Evolutionary conservation across 2,329 filamentous ascomycete genomes (phyloP).

Genomic region (Hymenoscyphus occultus): DNA sequence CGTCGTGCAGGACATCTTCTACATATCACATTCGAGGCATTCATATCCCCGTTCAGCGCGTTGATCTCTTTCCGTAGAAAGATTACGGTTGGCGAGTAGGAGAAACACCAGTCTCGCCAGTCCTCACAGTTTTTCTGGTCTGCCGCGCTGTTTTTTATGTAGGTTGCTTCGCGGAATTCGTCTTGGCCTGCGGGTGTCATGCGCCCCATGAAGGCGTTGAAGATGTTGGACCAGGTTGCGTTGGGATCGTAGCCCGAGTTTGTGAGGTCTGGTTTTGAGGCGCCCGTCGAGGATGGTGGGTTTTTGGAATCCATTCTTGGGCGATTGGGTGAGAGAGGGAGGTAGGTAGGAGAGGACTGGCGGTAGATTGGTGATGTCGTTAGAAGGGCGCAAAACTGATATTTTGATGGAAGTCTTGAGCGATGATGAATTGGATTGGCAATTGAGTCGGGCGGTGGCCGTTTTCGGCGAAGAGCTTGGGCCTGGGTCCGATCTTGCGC

Average conservation of each 20-base stretch:
- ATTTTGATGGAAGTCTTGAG: neutral
- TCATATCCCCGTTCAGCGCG: conserved; percentile 74
- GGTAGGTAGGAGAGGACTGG: neutral
- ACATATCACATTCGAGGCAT: conserved; percentile 74
- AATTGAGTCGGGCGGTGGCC: conserved; percentile 12
- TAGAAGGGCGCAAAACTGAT: conserved; percentile 11
- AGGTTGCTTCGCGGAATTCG: conserved; percentile 75
- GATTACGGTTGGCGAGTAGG: conserved; percentile 79
- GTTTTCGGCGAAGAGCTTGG: conserved; percentile 7
- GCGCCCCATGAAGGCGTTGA: conserved; percentile 72
- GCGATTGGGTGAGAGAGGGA: neutral
- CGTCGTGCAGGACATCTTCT: conserved; percentile 66
- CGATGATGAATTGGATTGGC: neutral
- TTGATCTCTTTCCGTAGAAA: conserved; percentile 82
- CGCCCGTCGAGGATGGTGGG: neutral
- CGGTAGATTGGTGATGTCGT: conserved; percentile 10
- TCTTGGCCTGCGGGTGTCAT: conserved; percentile 67
- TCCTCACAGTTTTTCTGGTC: conserved; percentile 82
- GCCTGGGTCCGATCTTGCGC: neutral
- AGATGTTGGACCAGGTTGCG: conserved; percentile 76
- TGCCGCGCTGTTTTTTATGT: conserved; percentile 68
- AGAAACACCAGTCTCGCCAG: conserved; percentile 78
- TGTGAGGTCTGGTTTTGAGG: conserved; percentile 40
- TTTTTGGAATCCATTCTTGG: conserved; percentile 13
- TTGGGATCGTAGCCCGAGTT: conserved; percentile 55